Evolutionary conservation across 805 yeast genomes (phyloP).

Genomic region (Myxozyma vanderwaltii): DNA sequence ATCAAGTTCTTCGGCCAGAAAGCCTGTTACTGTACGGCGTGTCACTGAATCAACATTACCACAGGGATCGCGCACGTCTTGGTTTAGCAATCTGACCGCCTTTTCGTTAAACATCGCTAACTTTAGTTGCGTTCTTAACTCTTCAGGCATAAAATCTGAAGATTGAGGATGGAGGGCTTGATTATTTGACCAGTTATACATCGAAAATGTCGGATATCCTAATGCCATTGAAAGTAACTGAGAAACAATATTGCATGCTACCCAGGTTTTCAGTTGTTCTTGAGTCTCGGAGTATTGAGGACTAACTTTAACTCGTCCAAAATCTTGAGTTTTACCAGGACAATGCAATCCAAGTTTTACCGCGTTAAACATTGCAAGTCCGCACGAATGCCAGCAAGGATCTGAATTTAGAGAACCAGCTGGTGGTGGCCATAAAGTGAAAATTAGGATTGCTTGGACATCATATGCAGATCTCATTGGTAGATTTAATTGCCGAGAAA

Average conservation of each 20-base stretch:
- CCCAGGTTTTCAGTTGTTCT: conserved; percentile 90
- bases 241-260: conserved; percentile 85
- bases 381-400: conserved; percentile 93
- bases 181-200: conserved; percentile 71
- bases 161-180: conserved; percentile 55
- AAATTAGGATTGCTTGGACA: conserved; percentile 86
- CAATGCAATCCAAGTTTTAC: conserved; percentile 87
- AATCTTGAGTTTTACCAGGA: conserved; percentile 60
- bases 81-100: conserved; percentile 72
- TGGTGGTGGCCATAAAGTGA: conserved; percentile 94
- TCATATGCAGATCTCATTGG: conserved; percentile 80
- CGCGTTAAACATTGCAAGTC: conserved; percentile 90
- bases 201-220: conserved; percentile 92
- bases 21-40: conserved; percentile 70
- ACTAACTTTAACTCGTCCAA: conserved; percentile 51
- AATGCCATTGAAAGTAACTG: conserved; percentile 89
- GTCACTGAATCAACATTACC: conserved; percentile 70
- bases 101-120: conserved; percentile 86
- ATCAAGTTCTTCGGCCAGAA: conserved; percentile 70
- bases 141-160: conserved; percentile 52
- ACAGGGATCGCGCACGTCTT: conserved; percentile 65
- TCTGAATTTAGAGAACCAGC: conserved; percentile 94
- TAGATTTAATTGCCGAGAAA: conserved; percentile 29
- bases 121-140: conserved; percentile 76
- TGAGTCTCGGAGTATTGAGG: conserved; percentile 46